Conservation (phyloP, 2,329 filamentous ascomycete species). For the Ophiostoma himal-ulmi region DNA sequence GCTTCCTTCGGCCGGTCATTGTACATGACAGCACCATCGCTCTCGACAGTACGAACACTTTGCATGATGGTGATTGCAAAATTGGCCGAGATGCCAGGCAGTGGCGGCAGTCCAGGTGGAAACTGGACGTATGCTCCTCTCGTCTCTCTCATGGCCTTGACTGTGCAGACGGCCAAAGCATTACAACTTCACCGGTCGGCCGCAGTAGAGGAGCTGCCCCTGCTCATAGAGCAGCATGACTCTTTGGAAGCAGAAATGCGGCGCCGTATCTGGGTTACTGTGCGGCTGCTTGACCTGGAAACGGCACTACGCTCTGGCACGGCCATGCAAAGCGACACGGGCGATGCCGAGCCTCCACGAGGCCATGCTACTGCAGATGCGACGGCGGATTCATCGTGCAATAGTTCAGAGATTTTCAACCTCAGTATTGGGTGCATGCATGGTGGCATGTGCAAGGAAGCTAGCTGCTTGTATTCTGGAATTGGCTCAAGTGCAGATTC, state of each 20-base stretch:
- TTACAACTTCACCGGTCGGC: slow-evolving; percentile 28
- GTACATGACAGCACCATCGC: slow-evolving; percentile 26
- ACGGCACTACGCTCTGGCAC: slow-evolving; percentile 30
- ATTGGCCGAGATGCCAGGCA: slow-evolving; percentile 28
- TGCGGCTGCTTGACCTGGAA: slow-evolving; percentile 30
- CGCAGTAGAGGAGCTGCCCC: neutral
- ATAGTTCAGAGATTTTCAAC: neutral
- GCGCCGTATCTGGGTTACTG: slow-evolving; percentile 28
- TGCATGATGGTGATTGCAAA: slow-evolving; percentile 29
- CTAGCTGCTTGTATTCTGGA: neutral
- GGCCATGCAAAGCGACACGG: slow-evolving; percentile 21
- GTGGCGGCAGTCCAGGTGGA: slow-evolving; percentile 16
- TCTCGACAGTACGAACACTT: slow-evolving; percentile 28
- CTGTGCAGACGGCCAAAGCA: slow-evolving; percentile 26
- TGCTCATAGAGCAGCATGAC: neutral
- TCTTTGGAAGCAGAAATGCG: slow-evolving; percentile 27
- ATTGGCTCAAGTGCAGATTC: neutral
- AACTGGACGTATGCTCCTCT: slow-evolving; percentile 22
- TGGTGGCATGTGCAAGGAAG: neutral
- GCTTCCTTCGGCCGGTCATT: slow-evolving; percentile 27
- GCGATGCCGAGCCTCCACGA: slow-evolving; percentile 26
- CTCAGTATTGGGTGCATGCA: neutral
- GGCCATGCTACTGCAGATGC: neutral
- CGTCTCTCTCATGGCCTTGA: slow-evolving; percentile 28
- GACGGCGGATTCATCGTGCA: neutral